A percentile compares a stretch with the other conserved stretches of the same genome.
phyloP scores from a whole-genome alignment of 1,284 basidiomycete species.

The Hemileia vastatrix region DNA sequence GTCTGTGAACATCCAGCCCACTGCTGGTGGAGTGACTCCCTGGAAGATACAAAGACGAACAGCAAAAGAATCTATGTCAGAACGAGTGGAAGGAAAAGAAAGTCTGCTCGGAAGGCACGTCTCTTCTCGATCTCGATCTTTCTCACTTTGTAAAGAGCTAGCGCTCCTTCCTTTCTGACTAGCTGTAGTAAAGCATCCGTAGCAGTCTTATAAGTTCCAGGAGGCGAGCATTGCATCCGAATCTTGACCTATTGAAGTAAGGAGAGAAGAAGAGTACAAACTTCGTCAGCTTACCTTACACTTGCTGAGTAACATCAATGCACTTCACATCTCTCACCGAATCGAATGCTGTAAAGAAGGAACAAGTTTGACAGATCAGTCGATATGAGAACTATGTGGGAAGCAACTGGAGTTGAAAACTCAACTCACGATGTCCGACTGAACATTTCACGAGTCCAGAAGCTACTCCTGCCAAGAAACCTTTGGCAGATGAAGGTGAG shows the following conservation, averaged over 20 bases:
- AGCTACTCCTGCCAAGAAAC: slow-evolving; percentile 43
- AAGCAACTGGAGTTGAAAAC: too few relatives aligned
- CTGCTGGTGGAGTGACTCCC: slow-evolving; percentile 60
- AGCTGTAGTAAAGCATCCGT: slow-evolving; percentile 58
- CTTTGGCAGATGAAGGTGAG: slow-evolving; percentile 34
- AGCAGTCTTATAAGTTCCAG: slow-evolving; percentile 58
- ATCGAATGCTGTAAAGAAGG: slow-evolving; percentile 25
- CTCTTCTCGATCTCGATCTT: slow-evolving; percentile 24
- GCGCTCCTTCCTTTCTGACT: slow-evolving; percentile 52
- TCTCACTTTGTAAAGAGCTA: slow-evolving; percentile 46
- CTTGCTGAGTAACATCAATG: not conserved
- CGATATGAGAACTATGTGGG: too few relatives aligned
- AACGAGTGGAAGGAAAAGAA: slow-evolving; percentile 56
- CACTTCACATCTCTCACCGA: slow-evolving; percentile 20
- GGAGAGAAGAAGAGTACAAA: slow-evolving; percentile 2
- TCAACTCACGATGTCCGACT: slow-evolving; percentile 36
- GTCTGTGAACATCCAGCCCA: slow-evolving; percentile 67
- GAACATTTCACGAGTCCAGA: slow-evolving; percentile 45
- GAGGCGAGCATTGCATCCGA: slow-evolving; percentile 60
- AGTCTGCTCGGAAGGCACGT: slow-evolving; percentile 46
- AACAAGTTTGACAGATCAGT: too few relatives aligned
- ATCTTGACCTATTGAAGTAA: slow-evolving; percentile 61
- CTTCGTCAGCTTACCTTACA: too few relatives aligned
- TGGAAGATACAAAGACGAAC: not conserved
- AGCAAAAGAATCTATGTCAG: slow-evolving; percentile 49